A percentile compares a stretch with the other conserved stretches of the same genome.
Conservation (phyloP, 306 rosid genomes). For the Inga leiocalycina region DNA sequence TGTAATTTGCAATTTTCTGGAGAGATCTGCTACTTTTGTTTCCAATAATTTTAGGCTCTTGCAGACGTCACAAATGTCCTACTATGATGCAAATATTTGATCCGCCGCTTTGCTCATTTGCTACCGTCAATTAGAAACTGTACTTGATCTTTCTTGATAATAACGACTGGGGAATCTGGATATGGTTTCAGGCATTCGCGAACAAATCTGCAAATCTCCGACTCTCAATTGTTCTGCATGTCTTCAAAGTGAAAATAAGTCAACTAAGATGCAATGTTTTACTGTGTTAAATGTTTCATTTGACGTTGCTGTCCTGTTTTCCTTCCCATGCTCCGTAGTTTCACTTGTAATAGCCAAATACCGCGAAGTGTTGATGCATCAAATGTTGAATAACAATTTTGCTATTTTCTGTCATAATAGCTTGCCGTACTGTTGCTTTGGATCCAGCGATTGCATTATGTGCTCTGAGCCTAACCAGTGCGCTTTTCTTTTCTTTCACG, state of each 20-base stretch:
- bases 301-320: background rate
- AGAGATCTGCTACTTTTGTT: constrained; percentile 48
- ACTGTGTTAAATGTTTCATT: background rate
- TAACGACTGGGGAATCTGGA: constrained; percentile 32
- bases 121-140: constrained; percentile 39
- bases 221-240: constrained; percentile 32
- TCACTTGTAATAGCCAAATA: background rate
- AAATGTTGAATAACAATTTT: background rate
- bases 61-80: constrained; percentile 41
- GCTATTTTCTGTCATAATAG: background rate
- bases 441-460: background rate
- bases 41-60: constrained; percentile 60
- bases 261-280: constrained; percentile 27
- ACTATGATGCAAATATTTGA: constrained; percentile 34
- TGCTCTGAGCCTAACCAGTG: no score
- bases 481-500: no score
- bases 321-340: background rate
- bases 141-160: constrained; percentile 35
- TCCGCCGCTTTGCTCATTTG: constrained; percentile 34
- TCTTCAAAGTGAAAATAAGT: constrained; percentile 36
- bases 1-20: constrained; percentile 39
- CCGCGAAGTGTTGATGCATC: background rate
- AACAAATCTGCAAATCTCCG: constrained; percentile 39
- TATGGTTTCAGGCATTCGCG: constrained; percentile 39
- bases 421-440: background rate